These are phyloP conservation scores for Colletotrichum sp. DNA, from an alignment of 2,329 filamentous ascomycete genomes.

Conservation along the genomic window DNA sequence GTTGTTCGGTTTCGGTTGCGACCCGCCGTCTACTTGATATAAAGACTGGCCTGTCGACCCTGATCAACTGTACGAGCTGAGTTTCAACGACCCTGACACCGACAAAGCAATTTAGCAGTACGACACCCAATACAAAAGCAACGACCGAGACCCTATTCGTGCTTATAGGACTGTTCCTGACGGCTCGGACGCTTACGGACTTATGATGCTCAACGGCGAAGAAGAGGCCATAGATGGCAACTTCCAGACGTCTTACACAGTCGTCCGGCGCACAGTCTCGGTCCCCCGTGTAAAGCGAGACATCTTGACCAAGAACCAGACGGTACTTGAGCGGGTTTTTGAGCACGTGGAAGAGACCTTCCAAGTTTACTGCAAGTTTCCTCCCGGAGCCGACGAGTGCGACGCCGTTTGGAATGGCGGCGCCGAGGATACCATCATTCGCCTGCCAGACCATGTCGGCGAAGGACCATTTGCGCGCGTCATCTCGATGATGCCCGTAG, in stretches of 20 bases:
- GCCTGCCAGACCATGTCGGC: slow-evolving; percentile 27
- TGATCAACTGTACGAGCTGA: slow-evolving; percentile 25
- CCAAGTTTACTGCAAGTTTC: slow-evolving; percentile 33
- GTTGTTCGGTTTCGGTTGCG: not conserved
- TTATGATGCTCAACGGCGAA: slow-evolving; percentile 34
- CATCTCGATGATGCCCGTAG: slow-evolving; percentile 22
- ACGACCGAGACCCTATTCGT: not conserved
- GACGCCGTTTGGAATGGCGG: slow-evolving; percentile 22
- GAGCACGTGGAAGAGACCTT: slow-evolving; percentile 29
- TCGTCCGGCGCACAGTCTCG: slow-evolving; percentile 13
- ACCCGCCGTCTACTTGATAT: not conserved
- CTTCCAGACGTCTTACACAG: slow-evolving; percentile 26
- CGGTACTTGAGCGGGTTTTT: slow-evolving; percentile 29
- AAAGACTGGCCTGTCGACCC: slow-evolving; percentile 31
- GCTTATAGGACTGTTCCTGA: not conserved
- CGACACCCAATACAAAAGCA: slow-evolving; percentile 24
- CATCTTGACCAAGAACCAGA: slow-evolving; percentile 30
- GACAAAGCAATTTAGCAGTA: slow-evolving; percentile 25
- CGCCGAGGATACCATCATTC: slow-evolving; percentile 29
- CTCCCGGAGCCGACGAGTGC: slow-evolving; percentile 23
- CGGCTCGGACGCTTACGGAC: slow-evolving; percentile 33
- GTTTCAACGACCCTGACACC: slow-evolving; percentile 18
- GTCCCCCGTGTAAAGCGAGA: slow-evolving; percentile 22
- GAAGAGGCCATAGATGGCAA: slow-evolving; percentile 29
- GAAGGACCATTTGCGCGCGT: slow-evolving; percentile 30